These are phyloP conservation scores for Calonectria pauciramosa DNA, from an alignment of 2,329 filamentous ascomycete genomes.

Conservation along the genomic window DNA sequence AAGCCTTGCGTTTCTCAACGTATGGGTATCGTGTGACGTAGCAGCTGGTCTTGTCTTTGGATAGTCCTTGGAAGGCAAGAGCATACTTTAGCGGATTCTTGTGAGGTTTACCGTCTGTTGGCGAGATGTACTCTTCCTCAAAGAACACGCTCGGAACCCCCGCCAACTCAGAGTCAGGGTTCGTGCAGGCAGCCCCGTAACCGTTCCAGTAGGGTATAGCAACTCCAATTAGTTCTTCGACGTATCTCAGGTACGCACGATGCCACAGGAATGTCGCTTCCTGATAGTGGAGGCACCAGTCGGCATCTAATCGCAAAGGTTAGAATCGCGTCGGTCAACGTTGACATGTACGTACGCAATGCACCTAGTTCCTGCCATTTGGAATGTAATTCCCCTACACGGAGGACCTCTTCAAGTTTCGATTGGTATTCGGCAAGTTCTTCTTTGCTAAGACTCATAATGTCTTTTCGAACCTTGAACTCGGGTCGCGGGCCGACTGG, in stretches of 20 bases:
- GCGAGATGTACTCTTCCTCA: constrained; percentile 18
- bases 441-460: constrained; percentile 21
- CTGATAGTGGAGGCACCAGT: constrained; percentile 29
- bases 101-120: not conserved
- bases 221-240: constrained; percentile 21
- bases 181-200: not conserved
- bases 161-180: not conserved
- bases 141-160: constrained; percentile 20
- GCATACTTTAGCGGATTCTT: constrained; percentile 24
- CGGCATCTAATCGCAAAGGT: not conserved
- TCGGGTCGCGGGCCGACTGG: not conserved
- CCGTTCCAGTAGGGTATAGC: constrained; percentile 28
- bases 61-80: constrained; percentile 3
- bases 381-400: constrained; percentile 8
- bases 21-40: constrained; percentile 14
- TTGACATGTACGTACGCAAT: constrained; percentile 7
- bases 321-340: not conserved
- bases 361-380: constrained; percentile 22
- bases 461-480: constrained; percentile 16
- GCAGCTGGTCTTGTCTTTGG: not conserved
- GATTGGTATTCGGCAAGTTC: constrained; percentile 18
- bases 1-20: not conserved
- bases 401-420: constrained; percentile 19
- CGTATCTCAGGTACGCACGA: constrained; percentile 20
- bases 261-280: constrained; percentile 28